Conservation (phyloP, 768 basidiomycete species). For the Jaapia argillacea region DNA sequence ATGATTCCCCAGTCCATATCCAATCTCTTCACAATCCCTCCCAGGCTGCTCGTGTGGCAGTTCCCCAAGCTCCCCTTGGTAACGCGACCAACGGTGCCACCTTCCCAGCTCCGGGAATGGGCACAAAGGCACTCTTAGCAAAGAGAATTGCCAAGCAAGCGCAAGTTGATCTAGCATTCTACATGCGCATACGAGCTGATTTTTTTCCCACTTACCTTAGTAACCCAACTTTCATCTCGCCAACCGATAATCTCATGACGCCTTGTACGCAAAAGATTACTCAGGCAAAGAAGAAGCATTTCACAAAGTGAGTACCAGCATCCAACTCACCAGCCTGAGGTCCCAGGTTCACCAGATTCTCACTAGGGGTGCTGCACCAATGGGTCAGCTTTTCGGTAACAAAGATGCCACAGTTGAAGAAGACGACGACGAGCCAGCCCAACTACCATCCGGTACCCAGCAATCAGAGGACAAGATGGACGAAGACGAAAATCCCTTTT, state of each 20-base stretch:
- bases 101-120: conserved; percentile 58
- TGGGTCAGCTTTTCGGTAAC: conserved; percentile 46
- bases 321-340: conserved; percentile 1
- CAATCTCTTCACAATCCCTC: conserved; percentile 82
- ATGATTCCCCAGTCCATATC: conserved; percentile 58
- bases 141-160: conserved; percentile 88
- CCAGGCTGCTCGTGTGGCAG: conserved; percentile 67
- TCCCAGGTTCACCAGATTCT: conserved; percentile 5
- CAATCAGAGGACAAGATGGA: conserved; percentile 27
- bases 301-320: conserved; percentile 57
- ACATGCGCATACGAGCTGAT: conserved; percentile 5
- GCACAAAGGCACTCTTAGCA: conserved; percentile 84
- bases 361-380: conserved; percentile 58
- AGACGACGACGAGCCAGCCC: conserved; percentile 27
- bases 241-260: conserved; percentile 92
- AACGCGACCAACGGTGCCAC: conserved; percentile 44
- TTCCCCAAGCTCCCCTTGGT: conserved; percentile 74
- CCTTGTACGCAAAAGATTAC: conserved; percentile 88
- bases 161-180: conserved; percentile 35
- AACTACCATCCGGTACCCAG: conserved; percentile 8
- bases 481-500: conserved; percentile 68
- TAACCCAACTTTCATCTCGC: conserved; percentile 84
- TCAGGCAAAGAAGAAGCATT: conserved; percentile 89
- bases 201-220: conserved; percentile 25
- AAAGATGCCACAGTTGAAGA: conserved; percentile 23